Percentiles rank a stretch among this genome's conserved stretches.
These are phyloP conservation scores for Penicillium digitatum DNA, from an alignment of 2,329 filamentous ascomycete genomes.

Conservation along the genomic window DNA sequence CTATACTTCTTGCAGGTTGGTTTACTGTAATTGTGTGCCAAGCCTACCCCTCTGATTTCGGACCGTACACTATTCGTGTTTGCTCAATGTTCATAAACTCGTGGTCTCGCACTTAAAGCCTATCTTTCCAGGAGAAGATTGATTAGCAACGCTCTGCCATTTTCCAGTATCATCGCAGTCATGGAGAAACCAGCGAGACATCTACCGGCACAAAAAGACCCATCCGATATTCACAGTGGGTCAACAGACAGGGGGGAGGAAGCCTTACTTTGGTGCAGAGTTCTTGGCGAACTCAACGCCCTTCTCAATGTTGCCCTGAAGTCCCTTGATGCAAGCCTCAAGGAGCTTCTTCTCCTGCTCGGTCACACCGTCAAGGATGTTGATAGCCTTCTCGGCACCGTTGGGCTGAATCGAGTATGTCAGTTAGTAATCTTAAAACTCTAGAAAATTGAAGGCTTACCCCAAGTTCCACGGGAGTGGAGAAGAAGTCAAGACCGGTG, in stretches of 20 bases:
- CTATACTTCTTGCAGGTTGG: conserved; percentile 15
- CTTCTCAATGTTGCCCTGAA: conserved; percentile 92
- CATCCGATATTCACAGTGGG: conserved; percentile 6
- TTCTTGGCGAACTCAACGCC: conserved; percentile 85
- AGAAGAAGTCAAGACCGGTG: conserved; percentile 89
- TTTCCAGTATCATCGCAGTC: conserved; percentile 13
- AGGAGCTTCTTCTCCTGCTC: conserved; percentile 88
- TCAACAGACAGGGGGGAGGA: conserved; percentile 30
- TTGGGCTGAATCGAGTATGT: conserved; percentile 56
- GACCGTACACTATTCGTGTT: conserved; percentile 16
- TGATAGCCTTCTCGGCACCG: conserved; percentile 79
- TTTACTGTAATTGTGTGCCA: conserved; percentile 16
- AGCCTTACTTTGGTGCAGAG: conserved; percentile 78
- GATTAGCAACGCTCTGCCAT: conserved; percentile 36
- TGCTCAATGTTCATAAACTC: conserved; percentile 27
- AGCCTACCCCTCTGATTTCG: conserved; percentile 12
- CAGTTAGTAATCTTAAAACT: conserved; percentile 16
- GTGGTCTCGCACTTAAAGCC: conserved; percentile 40
- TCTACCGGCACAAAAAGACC: conserved; percentile 9
- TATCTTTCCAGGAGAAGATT: conserved; percentile 40
- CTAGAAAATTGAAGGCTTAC: conserved; percentile 54
- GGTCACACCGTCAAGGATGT: conserved; percentile 72
- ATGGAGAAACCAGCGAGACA: conserved; percentile 5
- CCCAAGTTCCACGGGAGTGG: conserved; percentile 89
- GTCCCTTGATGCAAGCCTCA: conserved; percentile 67